A percentile compares a stretch with the other conserved stretches of the same genome.
These are phyloP conservation scores for Erodium chrysanthum DNA, from an alignment of 441 rosid species.

Conservation along the genomic window DNA sequence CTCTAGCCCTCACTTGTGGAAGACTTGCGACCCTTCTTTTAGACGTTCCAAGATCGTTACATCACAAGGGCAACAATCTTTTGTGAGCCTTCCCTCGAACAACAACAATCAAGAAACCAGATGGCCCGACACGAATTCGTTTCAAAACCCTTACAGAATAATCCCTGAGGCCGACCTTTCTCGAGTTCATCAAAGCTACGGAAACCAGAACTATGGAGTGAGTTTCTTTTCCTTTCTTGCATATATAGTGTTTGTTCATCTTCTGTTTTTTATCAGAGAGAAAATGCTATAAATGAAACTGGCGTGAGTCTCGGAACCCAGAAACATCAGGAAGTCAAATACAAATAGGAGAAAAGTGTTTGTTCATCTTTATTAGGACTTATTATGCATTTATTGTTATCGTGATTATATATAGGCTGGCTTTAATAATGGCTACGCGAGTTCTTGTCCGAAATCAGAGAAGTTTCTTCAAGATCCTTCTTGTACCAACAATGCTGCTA, in stretches of 20 bases:
- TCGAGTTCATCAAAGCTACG: slow-evolving; percentile 1
- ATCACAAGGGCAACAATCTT: not conserved
- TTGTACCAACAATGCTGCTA: not conserved
- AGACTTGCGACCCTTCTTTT: not conserved
- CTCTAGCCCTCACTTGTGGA: not conserved
- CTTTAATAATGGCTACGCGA: slow-evolving; percentile 1
- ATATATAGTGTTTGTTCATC: too few species aligned
- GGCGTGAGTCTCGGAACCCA: too few species aligned
- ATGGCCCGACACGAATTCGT: not conserved
- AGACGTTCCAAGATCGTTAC: not conserved
- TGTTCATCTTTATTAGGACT: too few species aligned
- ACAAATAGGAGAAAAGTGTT: too few species aligned
- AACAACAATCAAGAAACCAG: not conserved
- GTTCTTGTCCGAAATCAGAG: not conserved
- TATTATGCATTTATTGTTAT: not conserved
- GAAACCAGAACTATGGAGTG: slow-evolving; percentile 12
- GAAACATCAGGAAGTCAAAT: too few species aligned
- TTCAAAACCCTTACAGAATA: not conserved
- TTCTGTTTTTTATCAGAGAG: too few species aligned
- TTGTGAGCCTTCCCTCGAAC: not conserved
- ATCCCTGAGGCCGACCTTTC: not conserved
- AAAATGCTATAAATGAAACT: too few species aligned
- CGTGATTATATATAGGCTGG: not conserved
- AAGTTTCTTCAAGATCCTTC: not conserved
- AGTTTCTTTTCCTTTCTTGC: not conserved